Conservation (phyloP, 140 eudicot genomes). For the Stevia rebaudiana region DNA sequence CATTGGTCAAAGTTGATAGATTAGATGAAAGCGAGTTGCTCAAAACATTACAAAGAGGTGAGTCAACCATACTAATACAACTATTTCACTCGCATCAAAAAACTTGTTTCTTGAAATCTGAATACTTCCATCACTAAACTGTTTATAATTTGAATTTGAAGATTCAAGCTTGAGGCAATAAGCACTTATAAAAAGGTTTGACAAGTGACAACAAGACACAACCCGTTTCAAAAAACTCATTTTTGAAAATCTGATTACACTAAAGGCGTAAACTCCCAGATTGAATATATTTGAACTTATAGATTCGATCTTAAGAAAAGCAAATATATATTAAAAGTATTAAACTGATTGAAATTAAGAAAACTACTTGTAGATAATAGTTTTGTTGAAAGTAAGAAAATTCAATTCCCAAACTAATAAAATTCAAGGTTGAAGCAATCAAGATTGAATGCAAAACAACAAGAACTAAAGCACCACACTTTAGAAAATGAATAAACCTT, state of each 20-base stretch:
- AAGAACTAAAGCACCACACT: no score
- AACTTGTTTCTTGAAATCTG: neutral
- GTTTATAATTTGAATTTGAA: neutral
- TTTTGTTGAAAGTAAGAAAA: no score
- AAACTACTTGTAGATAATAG: no score
- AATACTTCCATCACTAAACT: neutral
- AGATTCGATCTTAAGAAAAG: no score
- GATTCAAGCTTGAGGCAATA: neutral
- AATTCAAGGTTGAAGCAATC: no score
- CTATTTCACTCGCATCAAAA: neutral
- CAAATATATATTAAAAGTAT: no score
- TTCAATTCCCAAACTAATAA: no score
- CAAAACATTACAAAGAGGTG: slow-evolving; percentile 81
- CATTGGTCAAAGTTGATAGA: slow-evolving; percentile 72
- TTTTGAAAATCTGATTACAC: neutral
- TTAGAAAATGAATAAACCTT: no score
- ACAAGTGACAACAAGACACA: neutral
- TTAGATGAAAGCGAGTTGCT: slow-evolving; percentile 81
- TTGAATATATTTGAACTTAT: neutral
- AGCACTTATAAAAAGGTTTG: neutral
- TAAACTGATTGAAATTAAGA: no score
- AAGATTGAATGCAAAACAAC: no score
- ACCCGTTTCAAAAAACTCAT: neutral
- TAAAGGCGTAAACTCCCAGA: neutral
- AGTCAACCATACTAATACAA: slow-evolving; percentile 14